Base-by-base conservation (phyloP, 1,284 basidiomycete species). In the Inonotus hispidus region DNA sequence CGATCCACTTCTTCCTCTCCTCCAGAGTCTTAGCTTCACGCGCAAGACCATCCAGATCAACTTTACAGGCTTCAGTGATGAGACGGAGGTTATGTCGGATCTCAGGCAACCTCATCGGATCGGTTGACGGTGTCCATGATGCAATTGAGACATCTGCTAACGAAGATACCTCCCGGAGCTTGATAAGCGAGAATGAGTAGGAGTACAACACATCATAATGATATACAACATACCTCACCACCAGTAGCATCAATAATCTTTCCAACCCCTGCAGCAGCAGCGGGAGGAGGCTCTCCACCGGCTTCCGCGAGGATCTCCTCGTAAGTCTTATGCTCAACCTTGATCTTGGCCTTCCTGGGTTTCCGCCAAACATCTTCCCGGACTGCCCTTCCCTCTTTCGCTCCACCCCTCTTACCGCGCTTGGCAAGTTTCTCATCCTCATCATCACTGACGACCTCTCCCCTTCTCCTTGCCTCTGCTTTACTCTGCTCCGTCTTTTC, bases 241-340 rank as follows among this genome's bases (percentile, higher is more conserved):
- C 95, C 92, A 14, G 93, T 92, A n/a, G 95, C 92, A 73, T 98
- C 95, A 58, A 97, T 90, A 37, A 98, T 95, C 66, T 88, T 84
- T 2, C 93, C 94, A 52, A 94, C 72, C 0, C 86, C 85, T 2
- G 85, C 67, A 2, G 78, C 85, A 3, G 85, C 67, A 2, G 78
- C 68, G 1, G 79, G 75, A 21, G 79, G 75, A 21, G 68, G 63
- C 39, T 86, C 82, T 64, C 82, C 78, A 16, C 88, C 90, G 21
- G 89, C 86, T 71, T 95, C 94, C 2, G 90, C 89, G 50, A 98
- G 72, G 60, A 98, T 92, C 72, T 98, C 85, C 72, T 98, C 95
- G 70, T 97, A 98, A 0, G 93, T 94, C 79, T 95, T 95, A 76
- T 96, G 93, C 70, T 94, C 87, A 27, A 95, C 78, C 73, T 85